Conservation (phyloP, 1,139 yeast species). For the Kazachstania sp. region DNA sequence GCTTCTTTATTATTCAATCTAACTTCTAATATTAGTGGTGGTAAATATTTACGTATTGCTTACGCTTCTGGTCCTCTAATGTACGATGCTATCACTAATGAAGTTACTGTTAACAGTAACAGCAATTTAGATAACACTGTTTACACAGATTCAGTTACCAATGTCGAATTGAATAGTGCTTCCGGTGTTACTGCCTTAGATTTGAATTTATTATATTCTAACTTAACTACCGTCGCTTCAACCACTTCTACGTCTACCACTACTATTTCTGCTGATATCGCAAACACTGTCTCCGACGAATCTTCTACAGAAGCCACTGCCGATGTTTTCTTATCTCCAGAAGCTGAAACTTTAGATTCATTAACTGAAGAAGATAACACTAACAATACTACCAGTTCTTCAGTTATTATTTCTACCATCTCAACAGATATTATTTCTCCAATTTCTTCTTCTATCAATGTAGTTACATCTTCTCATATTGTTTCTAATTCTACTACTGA, state of each 20-base stretch:
- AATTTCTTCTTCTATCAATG: neutral
- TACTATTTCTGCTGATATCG: neutral
- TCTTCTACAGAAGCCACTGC: neutral
- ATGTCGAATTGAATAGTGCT: neutral
- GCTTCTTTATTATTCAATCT: conserved; percentile 8
- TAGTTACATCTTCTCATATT: neutral
- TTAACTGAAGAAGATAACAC: neutral
- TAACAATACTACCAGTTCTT: neutral
- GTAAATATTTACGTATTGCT: conserved; percentile 21
- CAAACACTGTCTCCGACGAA: neutral
- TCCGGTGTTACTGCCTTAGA: neutral
- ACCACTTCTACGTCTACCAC: neutral
- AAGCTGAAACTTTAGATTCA: neutral
- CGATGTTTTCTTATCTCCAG: neutral
- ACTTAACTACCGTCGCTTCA: neutral
- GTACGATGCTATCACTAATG: conserved; percentile 4
- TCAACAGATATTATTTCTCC: conserved; percentile 5
- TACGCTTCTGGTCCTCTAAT: conserved; percentile 16
- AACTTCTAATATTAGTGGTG: conserved; percentile 22
- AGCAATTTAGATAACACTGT: neutral
- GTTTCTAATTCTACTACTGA: neutral
- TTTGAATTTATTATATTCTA: neutral
- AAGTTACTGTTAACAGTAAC: conserved; percentile 2
- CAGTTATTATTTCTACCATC: conserved; percentile 6
- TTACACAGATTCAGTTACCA: neutral